These are phyloP conservation scores for Seiridium unicorne DNA, from an alignment of 2,329 filamentous ascomycete genomes.

Conservation along the genomic window DNA sequence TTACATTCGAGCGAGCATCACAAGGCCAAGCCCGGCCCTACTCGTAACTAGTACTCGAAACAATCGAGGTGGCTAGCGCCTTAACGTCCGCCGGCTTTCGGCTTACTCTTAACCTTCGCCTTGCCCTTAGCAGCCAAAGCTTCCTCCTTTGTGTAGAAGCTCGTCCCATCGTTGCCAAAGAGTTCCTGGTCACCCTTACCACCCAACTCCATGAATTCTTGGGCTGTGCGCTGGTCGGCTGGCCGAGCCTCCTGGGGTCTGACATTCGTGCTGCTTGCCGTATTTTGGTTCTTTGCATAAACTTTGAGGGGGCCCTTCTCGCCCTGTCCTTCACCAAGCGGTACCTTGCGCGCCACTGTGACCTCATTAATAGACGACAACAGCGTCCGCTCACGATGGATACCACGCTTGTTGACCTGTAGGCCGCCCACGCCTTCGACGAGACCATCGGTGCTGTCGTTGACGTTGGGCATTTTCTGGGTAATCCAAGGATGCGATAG, in stretches of 20 bases:
- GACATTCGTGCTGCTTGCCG: constrained; percentile 39
- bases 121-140: constrained; percentile 27
- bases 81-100: constrained; percentile 19
- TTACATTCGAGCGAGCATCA: no score
- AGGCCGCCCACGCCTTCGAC: constrained; percentile 81
- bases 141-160: constrained; percentile 46
- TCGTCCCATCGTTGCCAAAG: constrained; percentile 62
- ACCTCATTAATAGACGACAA: constrained; percentile 80
- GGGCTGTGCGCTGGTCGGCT: constrained; percentile 62
- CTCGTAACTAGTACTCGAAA: neutral
- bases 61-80: neutral
- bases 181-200: constrained; percentile 81
- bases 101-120: constrained; percentile 22
- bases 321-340: constrained; percentile 55
- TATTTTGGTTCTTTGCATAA: constrained; percentile 67
- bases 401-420: constrained; percentile 80
- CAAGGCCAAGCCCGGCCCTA: no score
- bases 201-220: constrained; percentile 81
- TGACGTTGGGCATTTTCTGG: constrained; percentile 55
- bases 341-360: constrained; percentile 48
- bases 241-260: constrained; percentile 62
- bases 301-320: constrained; percentile 66
- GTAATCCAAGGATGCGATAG: constrained; percentile 89
- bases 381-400: constrained; percentile 79
- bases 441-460: constrained; percentile 89